phyloP scores from a whole-genome alignment of 345 rosid genomes.

The Eucalyptus marginata region DNA sequence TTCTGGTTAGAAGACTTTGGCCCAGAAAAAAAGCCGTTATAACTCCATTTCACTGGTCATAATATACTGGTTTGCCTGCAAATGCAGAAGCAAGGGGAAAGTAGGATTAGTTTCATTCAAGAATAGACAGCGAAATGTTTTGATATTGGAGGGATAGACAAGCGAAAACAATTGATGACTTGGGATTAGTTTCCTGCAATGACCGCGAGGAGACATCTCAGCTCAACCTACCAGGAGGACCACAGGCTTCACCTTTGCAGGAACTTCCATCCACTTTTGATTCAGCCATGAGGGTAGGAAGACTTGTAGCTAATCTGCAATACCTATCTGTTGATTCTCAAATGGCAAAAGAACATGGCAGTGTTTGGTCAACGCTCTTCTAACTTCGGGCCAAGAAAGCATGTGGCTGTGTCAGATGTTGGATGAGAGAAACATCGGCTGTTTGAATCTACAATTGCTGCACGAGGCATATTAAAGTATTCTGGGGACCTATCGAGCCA shows the following conservation, averaged over 20 bases:
- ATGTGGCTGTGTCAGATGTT: neutral
- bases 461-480: neutral
- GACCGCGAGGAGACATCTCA: neutral
- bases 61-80: neutral
- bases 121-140: neutral
- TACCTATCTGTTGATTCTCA: no score
- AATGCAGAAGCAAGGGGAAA: neutral
- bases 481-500: neutral
- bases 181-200: neutral
- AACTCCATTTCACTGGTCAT: neutral
- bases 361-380: neutral
- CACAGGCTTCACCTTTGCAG: neutral
- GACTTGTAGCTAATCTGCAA: no score
- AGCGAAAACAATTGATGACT: neutral
- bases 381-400: neutral
- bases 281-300: neutral
- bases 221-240: neutral
- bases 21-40: conserved; percentile 30
- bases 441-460: neutral
- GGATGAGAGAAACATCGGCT: no score
- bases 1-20: conserved; percentile 45
- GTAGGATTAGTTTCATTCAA: neutral
- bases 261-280: neutral
- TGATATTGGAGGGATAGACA: neutral
- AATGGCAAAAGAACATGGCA: neutral